Percentiles rank a stretch among this genome's conserved stretches.
Evolutionary conservation across 2,329 filamentous ascomycete genomes (phyloP).

Genomic region (Hyphodiscus sp.): DNA sequence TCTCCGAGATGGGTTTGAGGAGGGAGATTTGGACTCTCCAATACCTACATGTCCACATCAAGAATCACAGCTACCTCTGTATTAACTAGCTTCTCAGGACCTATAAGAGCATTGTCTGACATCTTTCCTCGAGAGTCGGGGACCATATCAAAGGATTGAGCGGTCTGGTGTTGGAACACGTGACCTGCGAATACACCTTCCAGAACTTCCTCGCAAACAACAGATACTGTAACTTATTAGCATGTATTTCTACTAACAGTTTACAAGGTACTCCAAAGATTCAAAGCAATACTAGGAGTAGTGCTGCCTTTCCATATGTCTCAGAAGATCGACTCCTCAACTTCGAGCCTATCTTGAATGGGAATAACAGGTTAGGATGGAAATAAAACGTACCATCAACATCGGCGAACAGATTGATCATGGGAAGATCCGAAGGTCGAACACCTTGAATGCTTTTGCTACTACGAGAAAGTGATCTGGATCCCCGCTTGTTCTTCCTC

Average conservation of each 20-base stretch:
- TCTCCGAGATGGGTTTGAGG: too few relatives aligned
- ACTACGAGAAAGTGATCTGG: slow-evolving; percentile 3
- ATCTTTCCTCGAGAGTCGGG: slow-evolving; percentile 22
- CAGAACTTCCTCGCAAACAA: slow-evolving; percentile 30
- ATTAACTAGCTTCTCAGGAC: slow-evolving; percentile 3
- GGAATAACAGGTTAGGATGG: too few relatives aligned
- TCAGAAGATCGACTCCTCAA: too few relatives aligned
- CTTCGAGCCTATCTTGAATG: too few relatives aligned
- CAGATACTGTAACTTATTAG: slow-evolving; percentile 12
- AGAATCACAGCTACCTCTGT: slow-evolving; percentile 26
- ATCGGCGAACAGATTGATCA: slow-evolving; percentile 30
- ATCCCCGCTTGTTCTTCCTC: slow-evolving; percentile 20
- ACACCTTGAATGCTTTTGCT: slow-evolving; percentile 10
- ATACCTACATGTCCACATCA: slow-evolving; percentile 18
- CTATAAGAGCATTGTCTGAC: slow-evolving; percentile 13
- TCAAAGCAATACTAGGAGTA: too few relatives aligned
- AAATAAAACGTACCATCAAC: slow-evolving; percentile 16
- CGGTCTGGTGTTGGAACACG: slow-evolving; percentile 28
- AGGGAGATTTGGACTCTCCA: too few relatives aligned
- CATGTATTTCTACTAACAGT: too few relatives aligned
- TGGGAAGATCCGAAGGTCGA: slow-evolving; percentile 27
- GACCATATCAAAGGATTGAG: slow-evolving; percentile 28
- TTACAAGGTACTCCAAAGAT: too few relatives aligned
- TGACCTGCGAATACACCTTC: slow-evolving; percentile 31
- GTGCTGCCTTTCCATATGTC: too few relatives aligned